Percentiles rank a stretch among this genome's conserved stretches.
Conservation (phyloP, 2,329 filamentous ascomycete species). For the Aureobasidium sp. region DNA sequence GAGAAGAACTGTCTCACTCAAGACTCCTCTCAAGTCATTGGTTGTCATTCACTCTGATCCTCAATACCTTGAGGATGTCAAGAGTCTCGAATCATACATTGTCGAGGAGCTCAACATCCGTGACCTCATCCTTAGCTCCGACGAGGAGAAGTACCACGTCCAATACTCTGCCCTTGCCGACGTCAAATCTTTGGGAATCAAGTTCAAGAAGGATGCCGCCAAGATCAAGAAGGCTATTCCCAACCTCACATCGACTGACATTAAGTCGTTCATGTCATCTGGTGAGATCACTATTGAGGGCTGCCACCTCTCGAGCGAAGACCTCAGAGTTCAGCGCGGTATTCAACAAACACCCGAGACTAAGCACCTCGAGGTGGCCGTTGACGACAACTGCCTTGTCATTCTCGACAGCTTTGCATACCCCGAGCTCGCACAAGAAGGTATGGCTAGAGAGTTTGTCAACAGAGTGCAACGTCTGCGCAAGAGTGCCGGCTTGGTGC, state of each 20-base stretch:
- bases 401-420: conserved; percentile 81
- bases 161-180: conserved; percentile 86
- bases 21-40: conserved; percentile 83
- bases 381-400: conserved; percentile 81
- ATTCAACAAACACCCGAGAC: conserved; percentile 65
- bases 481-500: conserved; percentile 85
- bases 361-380: conserved; percentile 75
- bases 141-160: conserved; percentile 87
- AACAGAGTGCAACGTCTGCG: conserved; percentile 85
- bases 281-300: conserved; percentile 78
- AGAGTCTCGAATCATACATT: conserved; percentile 80
- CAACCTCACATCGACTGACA: conserved; percentile 67
- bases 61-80: conserved; percentile 79
- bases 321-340: conserved; percentile 74
- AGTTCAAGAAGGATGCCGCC: conserved; percentile 89
- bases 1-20: conserved; percentile 74
- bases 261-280: conserved; percentile 67
- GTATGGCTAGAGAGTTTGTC: conserved; percentile 84
- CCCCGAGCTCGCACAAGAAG: conserved; percentile 80
- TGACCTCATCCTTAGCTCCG: conserved; percentile 73
- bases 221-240: conserved; percentile 89
- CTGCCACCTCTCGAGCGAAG: conserved; percentile 73
- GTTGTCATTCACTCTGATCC: conserved; percentile 80
- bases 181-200: conserved; percentile 92
- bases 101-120: conserved; percentile 86